Conservation (phyloP, 2,329 filamentous ascomycete species). For the Ascochyta lentis region DNA sequence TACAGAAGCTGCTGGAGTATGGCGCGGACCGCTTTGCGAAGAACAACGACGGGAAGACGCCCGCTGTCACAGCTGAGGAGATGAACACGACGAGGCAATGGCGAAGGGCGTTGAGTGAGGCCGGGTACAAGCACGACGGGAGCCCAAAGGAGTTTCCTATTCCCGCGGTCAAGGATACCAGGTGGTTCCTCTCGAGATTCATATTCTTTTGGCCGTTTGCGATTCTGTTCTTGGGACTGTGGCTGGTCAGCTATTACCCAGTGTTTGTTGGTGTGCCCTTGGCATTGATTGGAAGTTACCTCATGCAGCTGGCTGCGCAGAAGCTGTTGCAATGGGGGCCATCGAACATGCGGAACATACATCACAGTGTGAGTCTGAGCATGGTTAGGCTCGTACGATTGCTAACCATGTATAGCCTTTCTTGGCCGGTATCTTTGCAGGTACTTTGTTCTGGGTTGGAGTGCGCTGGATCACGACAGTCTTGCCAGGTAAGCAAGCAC, state of each 20-base stretch:
- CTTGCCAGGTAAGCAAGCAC: constrained; percentile 67
- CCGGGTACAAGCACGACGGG: constrained; percentile 81
- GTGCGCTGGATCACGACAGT: constrained; percentile 77
- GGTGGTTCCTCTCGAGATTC: constrained; percentile 80
- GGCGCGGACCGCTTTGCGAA: constrained; percentile 91
- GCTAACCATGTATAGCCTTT: constrained; percentile 69
- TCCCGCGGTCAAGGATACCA: constrained; percentile 76
- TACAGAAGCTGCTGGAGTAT: constrained; percentile 94
- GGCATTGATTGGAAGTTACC: constrained; percentile 69
- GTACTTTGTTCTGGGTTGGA: constrained; percentile 80
- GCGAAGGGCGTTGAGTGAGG: constrained; percentile 81
- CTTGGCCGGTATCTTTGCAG: constrained; percentile 91
- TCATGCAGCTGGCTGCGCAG: constrained; percentile 77
- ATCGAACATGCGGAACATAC: constrained; percentile 84
- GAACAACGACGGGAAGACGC: constrained; percentile 89
- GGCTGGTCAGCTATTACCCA: constrained; percentile 74
- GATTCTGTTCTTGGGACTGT: constrained; percentile 73
- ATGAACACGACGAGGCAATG: constrained; percentile 86
- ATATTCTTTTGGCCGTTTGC: constrained; percentile 89
- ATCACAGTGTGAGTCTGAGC: constrained; percentile 73
- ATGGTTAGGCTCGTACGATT: not conserved
- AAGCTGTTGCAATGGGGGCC: constrained; percentile 83
- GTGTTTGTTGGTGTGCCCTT: constrained; percentile 79
- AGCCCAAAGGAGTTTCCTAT: constrained; percentile 77
- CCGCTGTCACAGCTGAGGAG: constrained; percentile 81